Evolutionary conservation across 495 filamentous ascomycete genomes (phyloP).

Genomic region (Podospora fimiseda): DNA sequence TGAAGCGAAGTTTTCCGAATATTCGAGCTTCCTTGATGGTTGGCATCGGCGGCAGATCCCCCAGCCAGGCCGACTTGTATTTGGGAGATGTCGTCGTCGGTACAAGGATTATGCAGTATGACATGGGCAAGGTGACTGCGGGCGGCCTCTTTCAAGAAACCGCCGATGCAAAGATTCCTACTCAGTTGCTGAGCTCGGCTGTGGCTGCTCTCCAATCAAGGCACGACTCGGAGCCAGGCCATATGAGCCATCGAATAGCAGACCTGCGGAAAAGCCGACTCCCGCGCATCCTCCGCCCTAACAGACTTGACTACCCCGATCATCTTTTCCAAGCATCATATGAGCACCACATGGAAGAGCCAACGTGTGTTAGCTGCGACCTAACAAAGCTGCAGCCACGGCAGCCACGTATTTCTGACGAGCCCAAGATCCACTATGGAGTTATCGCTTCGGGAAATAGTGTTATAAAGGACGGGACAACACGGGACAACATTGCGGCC

Average conservation of each 20-base stretch:
- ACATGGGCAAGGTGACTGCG: conserved; percentile 17
- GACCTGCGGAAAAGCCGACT: conserved; percentile 10
- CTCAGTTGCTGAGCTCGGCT: conserved; percentile 7
- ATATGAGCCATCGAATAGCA: neutral
- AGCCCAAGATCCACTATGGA: conserved; percentile 30
- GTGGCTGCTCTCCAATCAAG: conserved; percentile 8
- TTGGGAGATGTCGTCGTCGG: conserved; percentile 44
- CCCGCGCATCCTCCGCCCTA: conserved; percentile 2
- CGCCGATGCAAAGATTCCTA: conserved; percentile 6
- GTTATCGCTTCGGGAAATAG: conserved; percentile 36
- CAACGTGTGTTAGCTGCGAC: conserved; percentile 6
- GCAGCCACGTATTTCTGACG: conserved; percentile 6
- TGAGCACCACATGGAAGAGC: conserved; percentile 5
- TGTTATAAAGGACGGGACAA: conserved; percentile 30
- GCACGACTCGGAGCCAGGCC: neutral
- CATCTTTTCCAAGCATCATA: conserved; percentile 8
- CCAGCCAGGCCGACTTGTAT: conserved; percentile 29
- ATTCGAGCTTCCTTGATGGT: conserved; percentile 31
- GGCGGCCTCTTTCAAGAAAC: conserved; percentile 4
- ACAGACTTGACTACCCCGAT: neutral
- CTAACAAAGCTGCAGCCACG: conserved; percentile 8
- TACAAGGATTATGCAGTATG: conserved; percentile 38
- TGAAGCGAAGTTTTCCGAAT: conserved; percentile 26
- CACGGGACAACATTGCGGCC: conserved; percentile 27
- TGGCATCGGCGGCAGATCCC: conserved; percentile 39